Conservation (phyloP, 305 asterid genomes). For the Fraxinus greggii region DNA sequence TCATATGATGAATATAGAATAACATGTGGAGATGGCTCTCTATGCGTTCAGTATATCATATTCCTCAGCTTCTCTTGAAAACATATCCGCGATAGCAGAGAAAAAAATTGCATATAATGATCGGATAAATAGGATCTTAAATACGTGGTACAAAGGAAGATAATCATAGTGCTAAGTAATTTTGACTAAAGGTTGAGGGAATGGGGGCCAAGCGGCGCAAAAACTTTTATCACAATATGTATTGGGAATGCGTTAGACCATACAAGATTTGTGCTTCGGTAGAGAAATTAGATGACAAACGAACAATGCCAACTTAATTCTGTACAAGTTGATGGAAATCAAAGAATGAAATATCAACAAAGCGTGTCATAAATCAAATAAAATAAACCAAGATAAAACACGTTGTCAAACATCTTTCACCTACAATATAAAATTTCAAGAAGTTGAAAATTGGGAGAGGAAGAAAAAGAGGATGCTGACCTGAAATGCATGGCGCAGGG, state of each 20-base stretch:
- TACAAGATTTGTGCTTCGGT: background rate
- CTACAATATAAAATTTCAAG: slow-evolving; percentile 13
- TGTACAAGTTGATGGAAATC: background rate
- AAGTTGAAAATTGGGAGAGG: slow-evolving; percentile 6
- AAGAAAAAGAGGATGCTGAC: slow-evolving; percentile 39
- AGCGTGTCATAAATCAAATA: background rate
- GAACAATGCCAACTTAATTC: slow-evolving; percentile 2
- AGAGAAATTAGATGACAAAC: background rate
- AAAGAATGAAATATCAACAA: background rate
- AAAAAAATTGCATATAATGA: background rate
- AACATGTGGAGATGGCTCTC: slow-evolving; percentile 6
- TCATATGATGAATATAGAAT: background rate
- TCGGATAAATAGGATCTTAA: background rate
- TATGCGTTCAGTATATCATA: background rate
- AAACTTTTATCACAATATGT: background rate
- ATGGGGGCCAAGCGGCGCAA: background rate
- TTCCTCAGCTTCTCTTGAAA: background rate
- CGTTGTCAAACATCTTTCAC: slow-evolving; percentile 3
- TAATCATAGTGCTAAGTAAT: background rate
- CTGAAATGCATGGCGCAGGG: slow-evolving; percentile 79
- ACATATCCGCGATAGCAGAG: background rate
- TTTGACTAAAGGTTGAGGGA: background rate
- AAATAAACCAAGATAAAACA: background rate
- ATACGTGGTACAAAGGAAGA: background rate
- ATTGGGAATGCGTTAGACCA: background rate